Evolutionary conservation across 1,284 basidiomycete species (phyloP), one percentile per base, ranked within the genome.

Genomic region (Gymnopus androsaceus): DNA sequence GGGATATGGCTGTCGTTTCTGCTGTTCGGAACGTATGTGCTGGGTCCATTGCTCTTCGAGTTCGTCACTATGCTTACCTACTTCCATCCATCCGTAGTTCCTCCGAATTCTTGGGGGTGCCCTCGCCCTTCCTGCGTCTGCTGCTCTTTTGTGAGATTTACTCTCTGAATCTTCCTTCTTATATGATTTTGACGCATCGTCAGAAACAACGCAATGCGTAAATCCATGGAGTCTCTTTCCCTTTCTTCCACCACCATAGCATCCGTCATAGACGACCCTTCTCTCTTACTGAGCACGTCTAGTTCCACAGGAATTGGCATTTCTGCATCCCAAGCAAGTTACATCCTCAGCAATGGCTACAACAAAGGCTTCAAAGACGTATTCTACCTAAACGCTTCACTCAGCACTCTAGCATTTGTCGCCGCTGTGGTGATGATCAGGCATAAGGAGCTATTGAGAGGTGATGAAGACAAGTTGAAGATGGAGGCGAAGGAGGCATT

Each of bases 1-100:
- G 75, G 40, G 87, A 89, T 58, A 84, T 89, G 80, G 83, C 85
- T 1, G 86, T 88, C 4, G 86, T 88, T 2, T 90, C 88, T 0
- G 81, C 83, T 0, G 79, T 85, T 45, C 77, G 87, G 27, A 89
- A 88, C 64, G 87, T 5, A 56, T 53, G 76, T 66, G 0, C 21
- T 49, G 21, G 4, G 6, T 9, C 2, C 4, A 36, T 38, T 11
- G n/a, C n/a, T n/a, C n/a, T n/a, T n/a, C n/a, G n/a, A n/a, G n/a
- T n/a, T n/a, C n/a, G n/a, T n/a, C n/a, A n/a, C n/a, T n/a, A n/a
- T n/a, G n/a, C n/a, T n/a, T n/a, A n/a, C n/a, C n/a, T n/a, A n/a
- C n/a, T n/a, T n/a, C n/a, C n/a, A n/a, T n/a, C n/a, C n/a, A n/a
- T 30, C 25, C 19, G 31, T 14, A 85, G 83, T 88, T 89, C 64